These are phyloP conservation scores for Capsicum chinense DNA, from an alignment of 257 asterid genomes.

Conservation along the genomic window DNA sequence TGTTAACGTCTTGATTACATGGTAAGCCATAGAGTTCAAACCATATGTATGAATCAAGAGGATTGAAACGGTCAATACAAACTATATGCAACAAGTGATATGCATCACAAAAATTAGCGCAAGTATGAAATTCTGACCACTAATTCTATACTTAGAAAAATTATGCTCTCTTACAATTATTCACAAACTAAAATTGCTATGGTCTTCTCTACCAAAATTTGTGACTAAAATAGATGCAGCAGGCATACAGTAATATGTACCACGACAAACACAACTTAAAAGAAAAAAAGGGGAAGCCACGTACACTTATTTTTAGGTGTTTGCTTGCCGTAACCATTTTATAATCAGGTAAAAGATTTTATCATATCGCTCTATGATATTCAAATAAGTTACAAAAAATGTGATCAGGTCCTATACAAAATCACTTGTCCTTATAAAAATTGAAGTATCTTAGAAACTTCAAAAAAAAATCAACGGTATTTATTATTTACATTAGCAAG, in stretches of 20 bases:
- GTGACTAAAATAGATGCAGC: background rate
- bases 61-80: slow-evolving; percentile 75
- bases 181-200: background rate
- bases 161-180: background rate
- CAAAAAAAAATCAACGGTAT: background rate
- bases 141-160: background rate
- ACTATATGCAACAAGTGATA: slow-evolving; percentile 22
- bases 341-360: background rate
- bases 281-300: no score
- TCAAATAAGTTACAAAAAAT: background rate
- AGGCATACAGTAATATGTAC: background rate
- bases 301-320: background rate
- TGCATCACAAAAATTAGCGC: background rate
- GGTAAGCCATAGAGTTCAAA: slow-evolving; percentile 90
- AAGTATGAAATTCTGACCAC: background rate
- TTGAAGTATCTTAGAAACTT: background rate
- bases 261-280: background rate
- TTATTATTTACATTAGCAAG: background rate
- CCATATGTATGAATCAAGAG: slow-evolving; percentile 93
- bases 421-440: background rate
- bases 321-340: background rate
- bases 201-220: background rate
- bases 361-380: background rate
- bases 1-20: slow-evolving; percentile 91
- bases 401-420: background rate